A percentile compares a stretch with the other conserved stretches of the same genome.
Evolutionary conservation across 1,284 basidiomycete genomes (phyloP).

Genomic region (Acaromyces ingoldii): DNA sequence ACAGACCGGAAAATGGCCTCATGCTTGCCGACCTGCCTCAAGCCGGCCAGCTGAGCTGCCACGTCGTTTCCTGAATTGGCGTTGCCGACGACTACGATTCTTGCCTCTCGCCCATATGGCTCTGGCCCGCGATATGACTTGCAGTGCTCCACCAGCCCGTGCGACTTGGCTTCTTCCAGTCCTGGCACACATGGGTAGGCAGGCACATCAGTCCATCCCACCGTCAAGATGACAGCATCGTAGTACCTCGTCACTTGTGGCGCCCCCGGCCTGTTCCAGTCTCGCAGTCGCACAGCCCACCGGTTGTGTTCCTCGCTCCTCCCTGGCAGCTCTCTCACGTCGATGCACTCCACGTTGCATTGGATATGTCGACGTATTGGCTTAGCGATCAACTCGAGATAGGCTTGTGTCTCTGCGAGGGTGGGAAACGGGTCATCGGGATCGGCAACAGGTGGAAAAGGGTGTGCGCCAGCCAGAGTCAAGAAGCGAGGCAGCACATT

Average conservation of each 20-base stretch:
- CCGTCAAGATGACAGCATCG: slow-evolving; percentile 23
- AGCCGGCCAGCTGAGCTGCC: slow-evolving; percentile 27
- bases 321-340: slow-evolving; percentile 20
- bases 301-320: slow-evolving; percentile 2
- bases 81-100: slow-evolving; percentile 38
- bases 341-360: slow-evolving; percentile 22
- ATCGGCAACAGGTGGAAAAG: slow-evolving; percentile 19
- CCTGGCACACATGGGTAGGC: slow-evolving; percentile 26
- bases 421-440: slow-evolving; percentile 27
- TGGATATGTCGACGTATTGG: slow-evolving; percentile 15
- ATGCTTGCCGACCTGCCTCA: neutral
- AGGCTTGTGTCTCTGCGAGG: slow-evolving; percentile 28
- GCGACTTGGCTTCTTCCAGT: slow-evolving; percentile 11
- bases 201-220: slow-evolving; percentile 37
- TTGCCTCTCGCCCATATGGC: slow-evolving; percentile 13
- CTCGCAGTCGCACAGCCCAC: slow-evolving; percentile 20
- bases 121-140: slow-evolving; percentile 36
- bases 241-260: slow-evolving; percentile 8
- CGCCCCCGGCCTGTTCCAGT: slow-evolving; percentile 11
- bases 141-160: slow-evolving; percentile 29
- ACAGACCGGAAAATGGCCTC: slow-evolving; percentile 22
- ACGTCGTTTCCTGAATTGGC: slow-evolving; percentile 39
- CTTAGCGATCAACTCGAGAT: slow-evolving; percentile 20
- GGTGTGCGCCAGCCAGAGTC: slow-evolving; percentile 18
- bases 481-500: slow-evolving; percentile 44